These are phyloP conservation scores for Eucalyptus brandiana DNA, from an alignment of 345 rosid species.

Conservation along the genomic window DNA sequence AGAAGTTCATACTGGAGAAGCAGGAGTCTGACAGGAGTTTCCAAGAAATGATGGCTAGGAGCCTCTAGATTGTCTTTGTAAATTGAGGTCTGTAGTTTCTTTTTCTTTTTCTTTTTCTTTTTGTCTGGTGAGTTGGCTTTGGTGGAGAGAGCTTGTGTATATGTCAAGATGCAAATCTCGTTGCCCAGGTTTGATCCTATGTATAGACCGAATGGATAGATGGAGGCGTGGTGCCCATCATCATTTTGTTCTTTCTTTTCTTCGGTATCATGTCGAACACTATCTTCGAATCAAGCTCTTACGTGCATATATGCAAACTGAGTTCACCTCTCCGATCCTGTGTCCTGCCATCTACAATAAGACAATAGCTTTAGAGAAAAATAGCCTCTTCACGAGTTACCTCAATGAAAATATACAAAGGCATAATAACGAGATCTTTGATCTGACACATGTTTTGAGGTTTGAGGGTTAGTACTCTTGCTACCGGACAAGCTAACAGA, in stretches of 20 bases:
- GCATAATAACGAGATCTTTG: background rate
- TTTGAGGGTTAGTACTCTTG: background rate
- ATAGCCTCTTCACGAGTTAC: background rate
- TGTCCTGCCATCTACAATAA: background rate
- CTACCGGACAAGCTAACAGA: background rate
- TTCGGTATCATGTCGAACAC: background rate
- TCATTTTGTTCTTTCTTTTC: background rate
- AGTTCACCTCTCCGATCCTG: background rate
- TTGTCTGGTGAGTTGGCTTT: background rate
- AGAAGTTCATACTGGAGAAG: conserved; percentile 83
- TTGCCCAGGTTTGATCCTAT: background rate
- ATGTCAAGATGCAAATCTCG: background rate
- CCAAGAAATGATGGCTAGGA: conserved; percentile 64
- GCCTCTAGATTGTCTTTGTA: conserved; percentile 13
- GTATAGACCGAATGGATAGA: background rate
- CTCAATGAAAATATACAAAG: background rate
- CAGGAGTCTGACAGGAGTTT: conserved; percentile 88
- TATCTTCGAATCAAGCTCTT: background rate
- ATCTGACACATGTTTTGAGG: background rate
- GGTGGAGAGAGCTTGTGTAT: background rate
- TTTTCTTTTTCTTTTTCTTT: background rate
- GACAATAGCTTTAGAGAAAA: background rate
- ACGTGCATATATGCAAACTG: background rate
- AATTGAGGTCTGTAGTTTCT: background rate
- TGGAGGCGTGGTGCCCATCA: background rate